Evolutionary conservation across 371 early-diverging fungal genomes (phyloP).

Genomic region (Actinomucor elegans): DNA sequence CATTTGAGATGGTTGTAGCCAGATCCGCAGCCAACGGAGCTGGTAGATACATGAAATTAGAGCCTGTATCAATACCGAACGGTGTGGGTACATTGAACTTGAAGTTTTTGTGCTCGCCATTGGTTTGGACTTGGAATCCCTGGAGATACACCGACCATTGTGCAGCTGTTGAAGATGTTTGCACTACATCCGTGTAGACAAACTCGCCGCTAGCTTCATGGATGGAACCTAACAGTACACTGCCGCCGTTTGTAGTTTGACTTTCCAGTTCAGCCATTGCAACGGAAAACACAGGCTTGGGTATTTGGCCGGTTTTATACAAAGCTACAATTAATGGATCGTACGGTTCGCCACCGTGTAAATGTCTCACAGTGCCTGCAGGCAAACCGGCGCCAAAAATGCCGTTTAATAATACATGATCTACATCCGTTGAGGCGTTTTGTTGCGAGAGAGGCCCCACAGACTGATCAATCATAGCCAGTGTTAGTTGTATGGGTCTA

Average conservation of each 20-base stretch:
- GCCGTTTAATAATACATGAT: conserved; percentile 30
- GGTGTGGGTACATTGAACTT: conserved; percentile 16
- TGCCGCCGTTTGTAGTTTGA: conserved; percentile 30
- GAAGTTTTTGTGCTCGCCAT: conserved; percentile 11
- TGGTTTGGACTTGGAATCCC: conserved; percentile 26
- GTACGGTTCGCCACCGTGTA: conserved; percentile 3
- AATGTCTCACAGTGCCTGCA: conserved; percentile 24
- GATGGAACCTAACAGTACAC: conserved; percentile 58
- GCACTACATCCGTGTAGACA: conserved; percentile 24
- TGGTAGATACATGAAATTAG: conserved; percentile 46
- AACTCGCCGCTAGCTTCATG: conserved; percentile 29
- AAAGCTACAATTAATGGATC: conserved; percentile 33
- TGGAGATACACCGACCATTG: conserved; percentile 27
- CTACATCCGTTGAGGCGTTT: conserved; percentile 42
- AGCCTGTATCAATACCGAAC: conserved; percentile 44
- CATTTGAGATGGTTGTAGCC: conserved; percentile 18
- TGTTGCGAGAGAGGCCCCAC: conserved; percentile 19
- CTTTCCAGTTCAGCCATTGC: too few relatives aligned
- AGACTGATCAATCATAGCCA: conserved; percentile 27
- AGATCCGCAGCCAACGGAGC: conserved; percentile 22
- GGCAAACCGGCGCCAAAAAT: conserved; percentile 35
- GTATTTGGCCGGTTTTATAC: conserved; percentile 30
- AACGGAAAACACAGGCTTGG: conserved; percentile 42
- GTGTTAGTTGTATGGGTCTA: conserved; percentile 49
- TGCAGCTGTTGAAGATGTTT: background rate